Percentiles rank a stretch among this genome's conserved stretches.
phyloP scores from a whole-genome alignment of 805 yeast genomes.

The Jamesozyma hellenica region DNA sequence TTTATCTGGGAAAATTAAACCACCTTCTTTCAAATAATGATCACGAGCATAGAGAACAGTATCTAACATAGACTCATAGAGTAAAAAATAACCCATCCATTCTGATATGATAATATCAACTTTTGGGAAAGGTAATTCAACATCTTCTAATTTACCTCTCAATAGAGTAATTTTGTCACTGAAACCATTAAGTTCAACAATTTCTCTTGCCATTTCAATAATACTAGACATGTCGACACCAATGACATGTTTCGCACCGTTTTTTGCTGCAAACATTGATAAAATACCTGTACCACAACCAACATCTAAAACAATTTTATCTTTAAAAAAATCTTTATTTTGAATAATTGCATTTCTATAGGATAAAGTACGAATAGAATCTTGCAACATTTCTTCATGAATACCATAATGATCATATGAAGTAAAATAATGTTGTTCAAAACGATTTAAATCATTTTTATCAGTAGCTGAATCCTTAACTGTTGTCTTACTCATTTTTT shows the following conservation, averaged over 20 bases:
- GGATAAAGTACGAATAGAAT: conserved; percentile 80
- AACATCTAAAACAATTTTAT: conserved; percentile 88
- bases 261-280: conserved; percentile 95
- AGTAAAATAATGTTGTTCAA: conserved; percentile 87
- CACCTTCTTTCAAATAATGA: conserved; percentile 64
- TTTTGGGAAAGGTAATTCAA: conserved; percentile 68
- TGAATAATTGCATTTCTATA: conserved; percentile 88
- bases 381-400: conserved; percentile 98
- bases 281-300: conserved; percentile 98
- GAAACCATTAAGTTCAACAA: conserved; percentile 74
- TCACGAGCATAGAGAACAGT: conserved; percentile 93
- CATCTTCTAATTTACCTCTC: conserved; percentile 92
- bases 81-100: conserved; percentile 98
- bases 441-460: conserved; percentile 48
- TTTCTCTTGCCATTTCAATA: conserved; percentile 90
- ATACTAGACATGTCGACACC: conserved; percentile 96
- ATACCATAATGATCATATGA: conserved; percentile 96
- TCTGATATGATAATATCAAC: conserved; percentile 95
- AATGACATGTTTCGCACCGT: conserved; percentile 97
- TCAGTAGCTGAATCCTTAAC: conserved; percentile 51
- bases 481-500: conserved; percentile 19
- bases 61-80: conserved; percentile 96
- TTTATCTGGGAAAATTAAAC: conserved; percentile 90
- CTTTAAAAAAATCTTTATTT: conserved; percentile 82
- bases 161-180: conserved; percentile 77